A percentile compares a stretch with the other conserved stretches of the same genome.
Evolutionary conservation across 176 grass and related monocot species (phyloP).

Genomic region (Dactylis glomerata): DNA sequence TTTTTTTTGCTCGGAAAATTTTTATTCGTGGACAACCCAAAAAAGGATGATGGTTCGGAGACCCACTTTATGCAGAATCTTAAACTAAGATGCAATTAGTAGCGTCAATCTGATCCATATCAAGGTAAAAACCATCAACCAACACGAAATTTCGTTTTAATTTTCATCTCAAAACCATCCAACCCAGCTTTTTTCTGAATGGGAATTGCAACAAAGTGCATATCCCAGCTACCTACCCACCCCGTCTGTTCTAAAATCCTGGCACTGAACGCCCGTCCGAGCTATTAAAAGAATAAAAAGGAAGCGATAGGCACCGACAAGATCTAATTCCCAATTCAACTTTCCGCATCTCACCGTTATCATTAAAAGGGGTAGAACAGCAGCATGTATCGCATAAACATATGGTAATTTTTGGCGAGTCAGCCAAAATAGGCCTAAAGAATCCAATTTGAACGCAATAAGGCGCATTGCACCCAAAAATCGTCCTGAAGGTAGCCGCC

Average conservation of each 20-base stretch:
- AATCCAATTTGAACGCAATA: not conserved
- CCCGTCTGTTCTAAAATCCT: not conserved
- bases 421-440: not conserved
- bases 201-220: not conserved
- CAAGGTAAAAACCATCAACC: not conserved
- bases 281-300: not conserved
- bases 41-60: not conserved
- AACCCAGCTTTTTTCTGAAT: not conserved
- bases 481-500: not conserved
- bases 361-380: not conserved
- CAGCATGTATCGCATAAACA: not conserved
- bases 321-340: constrained; percentile 27
- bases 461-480: not conserved
- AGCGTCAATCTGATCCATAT: not conserved
- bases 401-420: not conserved
- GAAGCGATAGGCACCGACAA: not conserved
- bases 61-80: not conserved
- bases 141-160: not conserved
- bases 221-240: not conserved
- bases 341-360: not conserved
- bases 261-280: not conserved
- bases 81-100: not conserved
- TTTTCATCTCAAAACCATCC: no score
- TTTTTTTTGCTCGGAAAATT: no score
- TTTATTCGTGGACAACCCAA: not conserved